Base-by-base conservation (phyloP, 106 monocot genomes). In the Dendrobium catenatum region DNA sequence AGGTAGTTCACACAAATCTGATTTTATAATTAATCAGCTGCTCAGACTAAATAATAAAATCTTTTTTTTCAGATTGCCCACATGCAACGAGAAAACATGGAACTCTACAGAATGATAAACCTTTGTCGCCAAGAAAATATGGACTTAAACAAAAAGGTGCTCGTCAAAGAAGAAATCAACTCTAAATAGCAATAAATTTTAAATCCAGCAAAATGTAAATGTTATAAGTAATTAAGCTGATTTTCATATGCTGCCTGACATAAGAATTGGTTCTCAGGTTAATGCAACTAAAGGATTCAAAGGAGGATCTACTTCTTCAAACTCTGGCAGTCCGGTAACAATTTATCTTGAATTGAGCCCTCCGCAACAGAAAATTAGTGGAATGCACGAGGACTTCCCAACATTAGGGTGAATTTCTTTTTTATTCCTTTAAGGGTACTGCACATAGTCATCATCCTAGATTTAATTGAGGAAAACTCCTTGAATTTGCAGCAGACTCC, bases 301-400 rank as follows among this genome's bases (percentile, higher is more conserved):
- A 40, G 9, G 72, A 80, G 80, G 40, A 66, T 70, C 47, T 75
- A 80, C 55, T 26, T 49, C 76, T 8, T 73, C 27, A 64, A 44
- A 77, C 61, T 56, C 79, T 48, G 26, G 26, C 78, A 55, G 82
- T 84, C 61, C 68, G 26, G 67, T 24, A 55, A 80, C 84, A 17
- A 75, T 87, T 61, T 49, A 84, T 33, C 89, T 89, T 58, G 86
- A 88, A 75, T 76, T 92, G 58, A 84, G 89, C 77, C 89, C 81
- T 9, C 86, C 89, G 33, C 85, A 88, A 41, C 81, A 85, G 42
- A 81, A 86, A 80, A 83, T 68, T 74, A 70, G 72, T 78, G 80
- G 40, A 51, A 48, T 79, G 41, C 49, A 82, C 78, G 75, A 54
- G 77, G 81, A 67, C 66, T 20, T 46, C 75, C 79, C 80, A 61